Base-by-base conservation (phyloP, 306 rosid species). In the Senna tora region DNA sequence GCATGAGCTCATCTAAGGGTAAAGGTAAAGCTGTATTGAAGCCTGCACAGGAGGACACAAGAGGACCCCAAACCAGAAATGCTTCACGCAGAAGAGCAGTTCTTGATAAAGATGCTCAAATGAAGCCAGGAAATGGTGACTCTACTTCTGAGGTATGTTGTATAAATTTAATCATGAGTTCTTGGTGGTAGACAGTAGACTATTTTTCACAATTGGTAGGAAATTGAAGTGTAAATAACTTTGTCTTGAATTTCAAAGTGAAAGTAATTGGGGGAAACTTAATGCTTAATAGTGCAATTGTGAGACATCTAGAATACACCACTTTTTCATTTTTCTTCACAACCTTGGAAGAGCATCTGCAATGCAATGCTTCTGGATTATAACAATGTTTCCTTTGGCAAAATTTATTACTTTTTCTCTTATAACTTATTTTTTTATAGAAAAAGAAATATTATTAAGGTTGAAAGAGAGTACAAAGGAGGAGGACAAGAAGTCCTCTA, bases 21-120 rank as follows among this genome's bases (percentile, higher is more conserved):
- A 95, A 95, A 82, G 97, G 99, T 19, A 95, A 95, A 85, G 99
- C 99, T 72, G 89, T 95, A 69, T 78, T 95, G 74, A 91, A 86
- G 85, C 86, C 96, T 73, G 74, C 96, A 11, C 92, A 83, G 76
- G 99, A 88, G 83, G 99, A 89, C 81, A 69, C 82, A 65, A 85
- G 88, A 80, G 96, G 96, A 25, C 90, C 96, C 50, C 99, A 95
- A 83, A 95, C 99, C 17, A 95, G 99, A 80, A 95, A 88, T 77
- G 88, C 96, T 54, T 75, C 93, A 42, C 96, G 97, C 70, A 84
- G 96, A 73, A 84, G 96, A 73, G 96, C 92, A 76, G 91, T 89
- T 65, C 74, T 89, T 49, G 91, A 89, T 84, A 91, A 95, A 84
- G 99, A 95, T 72, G 82, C 90, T 61, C 93, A 82, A 66, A 68